Base-by-base conservation (phyloP, 148 eudicot genomes). In the Silene latifolia region DNA sequence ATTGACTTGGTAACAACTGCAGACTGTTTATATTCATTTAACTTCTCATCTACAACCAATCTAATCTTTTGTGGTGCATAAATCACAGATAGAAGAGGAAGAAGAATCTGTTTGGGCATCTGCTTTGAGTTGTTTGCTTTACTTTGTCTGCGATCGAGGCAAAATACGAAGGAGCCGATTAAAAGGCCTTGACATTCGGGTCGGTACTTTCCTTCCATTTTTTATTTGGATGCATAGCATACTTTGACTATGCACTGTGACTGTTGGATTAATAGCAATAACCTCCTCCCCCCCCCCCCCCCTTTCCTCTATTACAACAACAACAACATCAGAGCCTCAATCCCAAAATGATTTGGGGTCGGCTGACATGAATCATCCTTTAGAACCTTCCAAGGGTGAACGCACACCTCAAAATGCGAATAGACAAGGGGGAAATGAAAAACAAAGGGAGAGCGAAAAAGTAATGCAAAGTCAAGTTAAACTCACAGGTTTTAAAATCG, bases 71-170 rank as follows among this genome's bases (percentile, higher is more conserved):
- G 72, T 73, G 59, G 63, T 73, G 70, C 53, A 29, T 70, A 65
- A 73, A 73, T 73, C 35, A 62, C 91, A 95, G 98, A 80, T 80
- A 74, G 96, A 92, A 82, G 97, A 95, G 80, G 87, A 83, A 81
- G 93, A 90, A 72, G 97, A 94, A 84, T 86, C 96, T 66, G 89
- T 95, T 58, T 95, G 98, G 98, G 98, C 98, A 67, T 95, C 98
- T 76, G 93, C 97, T 72, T 80, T 95, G 60, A 95, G 98, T 86
- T 95, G 98, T 79, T 88, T 95, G 79, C 89, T 95, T 51, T 95
- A 92, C 83, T 95, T 95, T 75, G 88, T 90, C 71, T 92, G 97
- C 63, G 92, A 95, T 84, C 85, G 89, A 82, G 98, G 98, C 79
- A 89, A 86, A 81, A 90, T 95, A 78, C 88, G 91, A 46, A 89